Base-by-base conservation (phyloP, 2,329 filamentous ascomycete species). In the Hypoxylon sp. region DNA sequence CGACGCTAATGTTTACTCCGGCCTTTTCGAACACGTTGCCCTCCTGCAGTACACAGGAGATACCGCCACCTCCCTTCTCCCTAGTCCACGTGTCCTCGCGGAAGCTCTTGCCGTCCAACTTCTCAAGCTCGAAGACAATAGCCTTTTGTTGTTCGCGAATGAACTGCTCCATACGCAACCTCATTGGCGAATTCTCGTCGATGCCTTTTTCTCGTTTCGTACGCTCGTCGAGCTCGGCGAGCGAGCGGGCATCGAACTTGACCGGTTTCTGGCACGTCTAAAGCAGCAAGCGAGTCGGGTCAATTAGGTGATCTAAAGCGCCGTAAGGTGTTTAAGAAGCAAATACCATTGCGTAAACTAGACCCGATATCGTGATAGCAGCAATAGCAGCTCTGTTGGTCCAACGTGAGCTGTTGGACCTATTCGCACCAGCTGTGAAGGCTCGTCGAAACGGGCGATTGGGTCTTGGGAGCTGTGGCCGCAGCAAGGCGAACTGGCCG, bases 21-120 rank as follows among this genome's bases (percentile, higher is more conserved):
- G 93, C 96, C 83, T 99, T 99, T 81, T 99, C 96, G 77, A 99
- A 99, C 56, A 98, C 94, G 70, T 97, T 95, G 73, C 96, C 95
- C 72, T 98, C 94, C 81, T 99, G 96, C 17, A 99, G 85, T 42
- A 99, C 95, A 81, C 95, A 97, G 14, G 94, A 97, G 75, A 95
- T 95, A 72, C 96, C 96, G 62, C 96, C 96, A 46, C 96, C 96
- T 60, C 96, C 96, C 78, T 94, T 91, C 64, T 92, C 91, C 57
- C 96, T 90, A 69, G 89, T 87, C 96, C 96, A 99, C 72, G 91
- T 91, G 82, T 99, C 96, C 66, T 90, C 85, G 66, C 88, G 88
- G 84, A 99, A 99, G 73, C 89, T 87, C 71, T 88, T 89, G 64
- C 94, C 95, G 77, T 98, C 96, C 48, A 98, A 85, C 74, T 90